phyloP scores from a whole-genome alignment of 345 rosid genomes.

The Syzygium jambos region DNA sequence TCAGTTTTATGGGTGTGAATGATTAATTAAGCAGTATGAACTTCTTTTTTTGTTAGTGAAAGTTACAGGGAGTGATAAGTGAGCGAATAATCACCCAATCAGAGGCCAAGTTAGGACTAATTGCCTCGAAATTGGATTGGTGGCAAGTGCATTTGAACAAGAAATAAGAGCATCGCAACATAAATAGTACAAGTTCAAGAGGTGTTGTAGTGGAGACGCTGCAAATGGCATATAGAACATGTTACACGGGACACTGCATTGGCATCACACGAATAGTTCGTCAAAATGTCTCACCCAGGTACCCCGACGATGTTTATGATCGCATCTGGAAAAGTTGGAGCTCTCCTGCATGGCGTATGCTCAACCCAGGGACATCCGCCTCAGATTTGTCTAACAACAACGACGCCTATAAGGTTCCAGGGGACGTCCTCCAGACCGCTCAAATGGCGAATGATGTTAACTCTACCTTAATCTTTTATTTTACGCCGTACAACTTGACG shows the following conservation, averaged over 20 bases:
- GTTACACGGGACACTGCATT: background rate
- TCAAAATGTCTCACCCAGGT: background rate
- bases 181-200: too few relatives aligned
- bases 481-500: background rate
- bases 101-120: background rate
- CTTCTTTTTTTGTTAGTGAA: too few relatives aligned
- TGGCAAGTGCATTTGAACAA: background rate
- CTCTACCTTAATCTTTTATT: too few relatives aligned
- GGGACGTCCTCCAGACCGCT: fast-evolving
- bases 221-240: background rate
- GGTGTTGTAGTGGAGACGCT: too few relatives aligned
- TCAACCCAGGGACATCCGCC: background rate
- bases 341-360: too few relatives aligned
- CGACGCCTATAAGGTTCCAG: background rate
- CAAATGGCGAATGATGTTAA: too few relatives aligned
- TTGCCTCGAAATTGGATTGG: too few relatives aligned
- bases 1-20: too few relatives aligned
- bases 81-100: background rate
- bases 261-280: background rate
- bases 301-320: background rate
- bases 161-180: too few relatives aligned
- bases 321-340: background rate
- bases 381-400: fast-evolving
- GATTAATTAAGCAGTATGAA: too few relatives aligned
- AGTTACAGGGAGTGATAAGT: background rate